Conservation (phyloP, 2,329 filamentous ascomycete species). For the Neospermospora avenae region DNA sequence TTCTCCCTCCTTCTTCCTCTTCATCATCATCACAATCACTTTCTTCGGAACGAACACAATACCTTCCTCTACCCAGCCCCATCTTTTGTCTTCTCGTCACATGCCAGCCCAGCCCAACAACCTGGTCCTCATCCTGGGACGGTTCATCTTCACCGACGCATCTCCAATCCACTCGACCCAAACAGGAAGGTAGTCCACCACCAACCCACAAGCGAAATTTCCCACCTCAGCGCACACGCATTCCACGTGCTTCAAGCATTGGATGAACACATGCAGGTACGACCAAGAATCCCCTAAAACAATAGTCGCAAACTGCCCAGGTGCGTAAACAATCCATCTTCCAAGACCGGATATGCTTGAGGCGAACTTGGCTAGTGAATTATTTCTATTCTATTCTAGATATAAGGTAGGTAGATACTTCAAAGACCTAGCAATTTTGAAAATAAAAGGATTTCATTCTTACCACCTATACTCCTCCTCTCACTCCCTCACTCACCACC, state of each 20-base stretch:
- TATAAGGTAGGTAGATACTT: too few relatives aligned
- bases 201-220: not conserved
- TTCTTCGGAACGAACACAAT: not conserved
- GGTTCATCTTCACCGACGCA: not conserved
- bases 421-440: too few relatives aligned
- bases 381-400: too few relatives aligned
- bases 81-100: not conserved
- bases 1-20: not conserved
- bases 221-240: not conserved
- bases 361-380: too few relatives aligned
- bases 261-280: not conserved
- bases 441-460: too few relatives aligned
- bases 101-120: not conserved
- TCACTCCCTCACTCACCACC: too few relatives aligned
- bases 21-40: not conserved
- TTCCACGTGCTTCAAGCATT: slow-evolving; percentile 6
- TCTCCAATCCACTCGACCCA: not conserved
- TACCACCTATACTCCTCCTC: too few relatives aligned
- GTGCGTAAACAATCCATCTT: too few relatives aligned
- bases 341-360: too few relatives aligned
- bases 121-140: not conserved
- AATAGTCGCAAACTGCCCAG: too few relatives aligned
- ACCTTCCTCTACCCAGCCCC: not conserved
- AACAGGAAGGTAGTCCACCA: slow-evolving; percentile 9
- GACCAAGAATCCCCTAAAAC: too few relatives aligned